These are phyloP conservation scores for Endocladia muricata DNA, from an alignment of 31 red algal species.

Conservation along the genomic window DNA sequence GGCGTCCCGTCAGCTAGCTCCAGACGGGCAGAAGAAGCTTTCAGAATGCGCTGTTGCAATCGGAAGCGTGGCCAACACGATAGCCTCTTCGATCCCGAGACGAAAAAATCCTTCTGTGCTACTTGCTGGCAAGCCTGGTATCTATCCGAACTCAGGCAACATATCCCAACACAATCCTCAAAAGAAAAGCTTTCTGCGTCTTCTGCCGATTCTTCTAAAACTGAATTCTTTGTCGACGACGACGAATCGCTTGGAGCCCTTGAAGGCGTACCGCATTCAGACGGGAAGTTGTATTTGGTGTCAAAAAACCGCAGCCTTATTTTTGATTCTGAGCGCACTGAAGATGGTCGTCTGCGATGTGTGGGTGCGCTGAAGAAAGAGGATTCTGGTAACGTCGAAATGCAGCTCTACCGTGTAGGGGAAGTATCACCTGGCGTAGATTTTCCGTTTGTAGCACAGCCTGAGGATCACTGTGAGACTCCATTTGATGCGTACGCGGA, in stretches of 20 bases:
- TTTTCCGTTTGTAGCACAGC: constrained; percentile 23
- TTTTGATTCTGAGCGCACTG: background rate
- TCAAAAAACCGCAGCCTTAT: background rate
- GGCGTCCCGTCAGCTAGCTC: background rate
- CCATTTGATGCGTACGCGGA: constrained; percentile 37
- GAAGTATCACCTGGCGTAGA: background rate
- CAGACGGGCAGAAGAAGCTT: background rate
- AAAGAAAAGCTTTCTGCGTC: background rate
- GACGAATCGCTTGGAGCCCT: background rate
- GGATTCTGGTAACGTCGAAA: background rate
- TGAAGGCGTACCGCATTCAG: background rate
- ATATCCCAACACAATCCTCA: background rate
- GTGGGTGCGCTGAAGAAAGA: background rate
- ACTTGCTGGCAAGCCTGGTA: constrained; percentile 22
- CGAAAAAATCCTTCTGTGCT: background rate
- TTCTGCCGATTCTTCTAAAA: background rate
- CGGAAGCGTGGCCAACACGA: constrained; percentile 19
- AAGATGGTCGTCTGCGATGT: constrained; percentile 10
- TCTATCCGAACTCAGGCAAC: background rate
- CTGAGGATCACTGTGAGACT: constrained; percentile 56
- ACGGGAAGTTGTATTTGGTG: constrained; percentile 3
- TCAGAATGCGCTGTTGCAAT: constrained; percentile 1
- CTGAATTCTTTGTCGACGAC: background rate
- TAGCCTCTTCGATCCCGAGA: background rate
- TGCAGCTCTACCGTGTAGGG: background rate